phyloP scores from a whole-genome alignment of 768 basidiomycete genomes.

The Suillus plorans region DNA sequence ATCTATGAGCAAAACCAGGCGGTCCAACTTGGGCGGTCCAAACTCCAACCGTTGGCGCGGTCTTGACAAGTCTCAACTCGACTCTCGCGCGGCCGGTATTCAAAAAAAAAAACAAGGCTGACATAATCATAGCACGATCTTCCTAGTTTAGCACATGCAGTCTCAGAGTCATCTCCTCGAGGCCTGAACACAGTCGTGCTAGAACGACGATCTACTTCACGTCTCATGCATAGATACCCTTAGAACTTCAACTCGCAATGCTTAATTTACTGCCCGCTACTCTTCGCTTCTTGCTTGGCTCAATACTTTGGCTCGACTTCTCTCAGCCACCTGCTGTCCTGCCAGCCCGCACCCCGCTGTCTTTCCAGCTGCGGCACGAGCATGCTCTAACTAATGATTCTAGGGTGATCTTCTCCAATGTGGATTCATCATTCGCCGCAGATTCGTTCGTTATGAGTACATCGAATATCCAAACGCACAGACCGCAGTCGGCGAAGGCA shows the following conservation, averaged over 20 bases:
- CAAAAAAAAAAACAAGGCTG: neutral
- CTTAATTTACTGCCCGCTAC: slow-evolving; percentile 36
- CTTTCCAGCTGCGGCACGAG: slow-evolving; percentile 65
- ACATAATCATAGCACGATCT: neutral
- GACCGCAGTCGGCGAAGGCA: slow-evolving; percentile 42
- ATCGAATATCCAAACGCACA: slow-evolving; percentile 38
- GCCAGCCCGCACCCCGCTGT: slow-evolving; percentile 38
- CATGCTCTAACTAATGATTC: slow-evolving; percentile 57
- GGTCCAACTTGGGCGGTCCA: neutral
- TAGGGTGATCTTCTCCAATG: slow-evolving; percentile 58
- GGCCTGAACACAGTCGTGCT: neutral
- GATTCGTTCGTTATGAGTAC: slow-evolving; percentile 43
- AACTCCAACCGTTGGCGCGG: neutral
- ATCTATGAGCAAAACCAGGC: neutral
- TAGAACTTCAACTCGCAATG: slow-evolving; percentile 14
- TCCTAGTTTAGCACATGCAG: neutral
- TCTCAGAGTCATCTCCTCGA: neutral
- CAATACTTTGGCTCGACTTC: slow-evolving; percentile 37
- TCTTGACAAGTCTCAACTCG: neutral
- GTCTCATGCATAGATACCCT: slow-evolving; percentile 2
- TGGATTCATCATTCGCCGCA: slow-evolving; percentile 13
- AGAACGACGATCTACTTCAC: neutral
- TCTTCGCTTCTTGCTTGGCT: slow-evolving; percentile 42
- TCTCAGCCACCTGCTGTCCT: slow-evolving; percentile 12
- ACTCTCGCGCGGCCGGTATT: no score